phyloP scores from a whole-genome alignment of 1,139 yeast genomes.

The Ogataea hybrid region DNA sequence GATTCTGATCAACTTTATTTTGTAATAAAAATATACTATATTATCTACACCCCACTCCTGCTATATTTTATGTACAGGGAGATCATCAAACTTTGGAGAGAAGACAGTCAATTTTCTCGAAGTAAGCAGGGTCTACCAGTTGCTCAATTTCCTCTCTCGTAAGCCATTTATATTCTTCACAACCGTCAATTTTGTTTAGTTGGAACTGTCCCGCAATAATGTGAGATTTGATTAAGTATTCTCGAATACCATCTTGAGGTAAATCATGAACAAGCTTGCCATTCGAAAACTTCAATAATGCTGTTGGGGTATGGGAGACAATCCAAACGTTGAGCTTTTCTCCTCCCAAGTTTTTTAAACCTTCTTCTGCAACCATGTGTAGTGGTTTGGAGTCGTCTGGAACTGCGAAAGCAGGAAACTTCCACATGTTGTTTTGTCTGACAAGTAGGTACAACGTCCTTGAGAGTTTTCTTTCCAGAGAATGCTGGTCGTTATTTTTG shows the following conservation, averaged over 20 bases:
- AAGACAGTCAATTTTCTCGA: slow-evolving; percentile 32
- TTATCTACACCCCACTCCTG: slow-evolving; percentile 8
- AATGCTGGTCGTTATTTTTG: slow-evolving; percentile 51
- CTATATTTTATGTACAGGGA: slow-evolving; percentile 6
- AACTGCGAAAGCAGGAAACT: slow-evolving; percentile 66
- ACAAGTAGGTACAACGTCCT: slow-evolving; percentile 77
- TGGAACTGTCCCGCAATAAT: slow-evolving; percentile 83
- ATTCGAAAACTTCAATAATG: slow-evolving; percentile 44
- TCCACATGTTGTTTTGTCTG: slow-evolving; percentile 56
- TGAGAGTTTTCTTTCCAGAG: slow-evolving; percentile 77
- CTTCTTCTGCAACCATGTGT: slow-evolving; percentile 73
- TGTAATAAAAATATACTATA: not conserved
- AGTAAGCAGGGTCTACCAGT: slow-evolving; percentile 56
- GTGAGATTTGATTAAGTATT: slow-evolving; percentile 82
- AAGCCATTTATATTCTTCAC: slow-evolving; percentile 70
- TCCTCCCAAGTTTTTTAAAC: slow-evolving; percentile 73
- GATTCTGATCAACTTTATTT: not conserved
- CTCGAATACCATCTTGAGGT: slow-evolving; percentile 35
- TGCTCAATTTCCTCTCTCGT: slow-evolving; percentile 73
- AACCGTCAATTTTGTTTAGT: slow-evolving; percentile 40
- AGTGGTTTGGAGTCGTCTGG: slow-evolving; percentile 46
- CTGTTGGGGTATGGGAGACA: slow-evolving; percentile 86
- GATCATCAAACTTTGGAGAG: slow-evolving; percentile 22
- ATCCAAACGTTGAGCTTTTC: slow-evolving; percentile 78
- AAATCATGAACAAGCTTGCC: slow-evolving; percentile 22